Evolutionary conservation across 2,329 filamentous ascomycete genomes (phyloP).

Genomic region (Xylariaceae sp.): DNA sequence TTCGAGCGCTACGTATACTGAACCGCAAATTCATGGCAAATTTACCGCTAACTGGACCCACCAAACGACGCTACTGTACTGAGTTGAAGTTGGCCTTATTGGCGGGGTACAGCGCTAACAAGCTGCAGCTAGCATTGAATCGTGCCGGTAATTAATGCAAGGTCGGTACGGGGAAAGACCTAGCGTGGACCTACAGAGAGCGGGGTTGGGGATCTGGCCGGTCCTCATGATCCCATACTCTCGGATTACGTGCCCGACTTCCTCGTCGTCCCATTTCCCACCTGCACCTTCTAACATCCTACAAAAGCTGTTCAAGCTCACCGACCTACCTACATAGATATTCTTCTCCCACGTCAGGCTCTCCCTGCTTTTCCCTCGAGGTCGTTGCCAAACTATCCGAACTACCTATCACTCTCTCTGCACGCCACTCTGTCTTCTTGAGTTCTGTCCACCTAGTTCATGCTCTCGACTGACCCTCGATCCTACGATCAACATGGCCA

Average conservation of each 20-base stretch:
- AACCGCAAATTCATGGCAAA: no score
- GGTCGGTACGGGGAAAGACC: background rate
- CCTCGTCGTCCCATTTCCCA: background rate
- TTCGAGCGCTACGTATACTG: no score
- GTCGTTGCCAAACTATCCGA: no score
- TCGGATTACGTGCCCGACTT: background rate
- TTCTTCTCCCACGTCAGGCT: no score
- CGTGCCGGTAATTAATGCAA: background rate
- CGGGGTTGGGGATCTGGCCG: background rate
- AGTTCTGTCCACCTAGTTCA: background rate
- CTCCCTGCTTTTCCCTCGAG: no score
- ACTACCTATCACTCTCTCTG: no score
- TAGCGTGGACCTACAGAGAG: background rate
- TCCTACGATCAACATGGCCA: slow-evolving; percentile 60
- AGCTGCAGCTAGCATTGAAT: background rate
- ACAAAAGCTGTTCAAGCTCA: no score
- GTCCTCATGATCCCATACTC: background rate
- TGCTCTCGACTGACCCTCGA: background rate
- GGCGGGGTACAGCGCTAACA: background rate
- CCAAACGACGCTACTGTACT: background rate
- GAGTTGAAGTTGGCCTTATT: background rate
- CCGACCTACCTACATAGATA: no score
- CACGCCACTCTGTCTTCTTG: background rate
- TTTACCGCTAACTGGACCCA: no score
- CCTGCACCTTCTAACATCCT: no score